phyloP scores from a whole-genome alignment of 306 rosid species.

The Lablab purpureus region DNA sequence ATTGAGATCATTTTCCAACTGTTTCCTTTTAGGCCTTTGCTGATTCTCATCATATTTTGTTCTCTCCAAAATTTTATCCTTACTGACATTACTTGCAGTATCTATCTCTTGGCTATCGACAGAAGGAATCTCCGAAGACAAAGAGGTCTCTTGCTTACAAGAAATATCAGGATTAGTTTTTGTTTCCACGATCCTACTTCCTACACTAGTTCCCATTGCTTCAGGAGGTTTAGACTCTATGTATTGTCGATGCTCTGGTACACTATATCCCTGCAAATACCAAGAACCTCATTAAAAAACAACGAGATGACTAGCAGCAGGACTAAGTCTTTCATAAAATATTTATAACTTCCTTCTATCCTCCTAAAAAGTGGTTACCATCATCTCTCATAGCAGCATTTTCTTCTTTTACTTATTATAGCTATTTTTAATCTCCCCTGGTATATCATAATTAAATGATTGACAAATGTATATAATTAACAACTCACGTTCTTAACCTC shows the following conservation, averaged over 20 bases:
- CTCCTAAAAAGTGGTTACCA: background rate
- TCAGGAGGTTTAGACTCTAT: constrained; percentile 47
- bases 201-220: constrained; percentile 49
- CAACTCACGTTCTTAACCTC: background rate
- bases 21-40: constrained; percentile 51
- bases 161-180: constrained; percentile 48
- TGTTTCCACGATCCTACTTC: constrained; percentile 45
- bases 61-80: constrained; percentile 54
- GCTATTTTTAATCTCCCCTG: constrained; percentile 10
- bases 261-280: constrained; percentile 63
- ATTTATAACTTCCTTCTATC: constrained; percentile 6
- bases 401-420: constrained; percentile 3
- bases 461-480: constrained; percentile 17
- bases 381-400: constrained; percentile 24
- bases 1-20: constrained; percentile 47
- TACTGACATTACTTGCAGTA: constrained; percentile 39
- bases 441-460: background rate
- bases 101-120: constrained; percentile 49
- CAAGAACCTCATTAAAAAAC: constrained; percentile 29
- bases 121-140: constrained; percentile 47
- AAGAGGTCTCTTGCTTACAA: constrained; percentile 47
- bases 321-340: background rate
- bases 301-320: constrained; percentile 11
- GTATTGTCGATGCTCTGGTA: constrained; percentile 40
- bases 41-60: constrained; percentile 49